Base-by-base conservation (phyloP, 1,284 basidiomycete genomes). In the Sanghuangporus baumii region DNA sequence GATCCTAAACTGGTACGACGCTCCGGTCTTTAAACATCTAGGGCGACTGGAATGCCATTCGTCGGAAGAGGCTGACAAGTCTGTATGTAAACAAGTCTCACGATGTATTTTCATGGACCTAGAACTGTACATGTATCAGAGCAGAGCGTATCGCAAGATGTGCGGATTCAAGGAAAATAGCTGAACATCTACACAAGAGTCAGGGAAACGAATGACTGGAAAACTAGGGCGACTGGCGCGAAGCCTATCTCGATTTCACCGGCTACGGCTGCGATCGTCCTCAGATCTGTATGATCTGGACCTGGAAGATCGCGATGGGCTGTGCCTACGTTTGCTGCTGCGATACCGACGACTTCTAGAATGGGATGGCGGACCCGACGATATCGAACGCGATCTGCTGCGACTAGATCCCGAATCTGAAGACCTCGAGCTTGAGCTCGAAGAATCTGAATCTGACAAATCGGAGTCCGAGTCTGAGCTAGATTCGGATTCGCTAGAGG, bases 41-140 rank as follows among this genome's bases (percentile, higher is more conserved):
- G 84, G 82, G 79, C 86, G 26, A 76, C 82, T 11, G 76, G 78
- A 34, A 81, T 81, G 74, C 87, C 87, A 31, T 88, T 78, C 67
- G 79, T 84, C 11, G 87, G 86, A 55, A 77, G 87, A 66, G 87
- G 87, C 43, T 87, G 74, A 76, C 40, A 43, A n/a, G 7, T 38
- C 34, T 14, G 43, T n/a, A 31, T 26, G 11, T 11, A 16, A 23
- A 8, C 31, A 34, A 18, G 8, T 23, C 23, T 23, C 23, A 23
- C 23, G 23, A 23, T 23, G 23, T 23, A 23, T 23, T 23, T 23
- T 23, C 23, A 23, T 23, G 11, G 18, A 26, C 47, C 12, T 50
- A 50, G 14, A 16, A 2, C 14, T 4, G 26, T 26, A 51, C 20
- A 51, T 1, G 7, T 26, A 51, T 23, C 16, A 46, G 43, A 46